Evolutionary conservation across 805 yeast species (phyloP), one percentile per base, ranked within the genome.

Genomic region (Barnettozyma sp.): DNA sequence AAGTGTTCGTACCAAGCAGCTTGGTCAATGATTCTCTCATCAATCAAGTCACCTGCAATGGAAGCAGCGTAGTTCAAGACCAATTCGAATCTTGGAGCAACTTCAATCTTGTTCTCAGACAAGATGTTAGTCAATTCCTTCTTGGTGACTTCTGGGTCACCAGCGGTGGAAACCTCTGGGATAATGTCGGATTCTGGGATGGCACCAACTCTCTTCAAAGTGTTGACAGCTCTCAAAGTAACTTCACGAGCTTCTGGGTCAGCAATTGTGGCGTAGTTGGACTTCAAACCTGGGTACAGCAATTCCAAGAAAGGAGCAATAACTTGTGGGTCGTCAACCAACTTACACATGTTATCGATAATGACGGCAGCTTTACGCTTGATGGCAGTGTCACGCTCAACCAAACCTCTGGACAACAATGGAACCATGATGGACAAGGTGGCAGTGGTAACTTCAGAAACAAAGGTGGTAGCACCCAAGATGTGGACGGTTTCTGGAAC

Each of bases 171-270:
- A 54, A 90, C 80, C 76, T 90, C 97, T 68, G 98, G 98, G 62
- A 90, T 80, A 50, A 66, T 68, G 63, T 87, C 98, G 56, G 83
- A 81, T 42, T 70, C 90, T 67, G 82, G 84, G 56, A 92, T 85
- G 68, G 83, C 87, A 83, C 97, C 98, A 58, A 92, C 98, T 80
- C 98, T 87, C 78, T 82, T 87, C 67, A 92, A 82, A 56, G 98
- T 92, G 82, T 71, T 82, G 68, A 90, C 75, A 64, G 94, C 99
- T 76, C 97, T 88, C 61, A 75, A 74, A 57, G 98, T 92, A 64
- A 92, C 97, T 54, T 84, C 90, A 75, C 99, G 90, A 55, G 98
- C 98, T 76, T 92, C 99, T 66, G 99, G 99, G 71, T 92, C 98
- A 68, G 98, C 98, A 72, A 92, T 88, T 74, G 84, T 86, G 62